Percentiles rank a stretch among this genome's conserved stretches.
phyloP scores from a whole-genome alignment of 2,329 filamentous ascomycete genomes.

The Colletotrichum liriopes region DNA sequence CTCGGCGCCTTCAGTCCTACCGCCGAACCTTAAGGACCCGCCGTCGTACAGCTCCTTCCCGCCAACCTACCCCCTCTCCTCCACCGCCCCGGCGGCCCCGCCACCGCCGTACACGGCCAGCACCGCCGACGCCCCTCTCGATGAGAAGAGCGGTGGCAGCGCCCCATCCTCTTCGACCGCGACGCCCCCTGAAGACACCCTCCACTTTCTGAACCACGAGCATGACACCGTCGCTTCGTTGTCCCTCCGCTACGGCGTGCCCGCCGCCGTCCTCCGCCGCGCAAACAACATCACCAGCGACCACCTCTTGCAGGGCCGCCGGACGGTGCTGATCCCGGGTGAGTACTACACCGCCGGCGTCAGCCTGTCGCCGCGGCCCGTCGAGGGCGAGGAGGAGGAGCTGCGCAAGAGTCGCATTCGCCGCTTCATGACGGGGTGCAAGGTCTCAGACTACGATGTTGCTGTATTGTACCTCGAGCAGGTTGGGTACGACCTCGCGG shows the following conservation, averaged over 20 bases:
- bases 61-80: constrained; percentile 36
- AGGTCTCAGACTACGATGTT: constrained; percentile 83
- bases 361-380: constrained; percentile 77
- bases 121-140: constrained; percentile 32
- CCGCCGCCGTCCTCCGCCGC: constrained; percentile 72
- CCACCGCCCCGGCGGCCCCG: constrained; percentile 49
- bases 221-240: constrained; percentile 78
- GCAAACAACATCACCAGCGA: constrained; percentile 81
- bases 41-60: constrained; percentile 71
- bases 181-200: constrained; percentile 70
- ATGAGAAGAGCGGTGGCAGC: constrained; percentile 50
- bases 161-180: constrained; percentile 16
- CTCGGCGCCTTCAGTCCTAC: constrained; percentile 67
- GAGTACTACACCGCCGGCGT: constrained; percentile 78
- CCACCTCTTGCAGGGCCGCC: constrained; percentile 78
- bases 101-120: constrained; percentile 58
- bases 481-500: constrained; percentile 75
- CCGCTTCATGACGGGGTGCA: constrained; percentile 85
- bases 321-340: constrained; percentile 80
- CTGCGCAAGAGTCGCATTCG: constrained; percentile 78
- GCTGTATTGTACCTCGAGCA: constrained; percentile 84
- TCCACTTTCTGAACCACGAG: constrained; percentile 82
- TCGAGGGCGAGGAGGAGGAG: constrained; percentile 84
- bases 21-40: constrained; percentile 78
- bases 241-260: constrained; percentile 80